phyloP scores from a whole-genome alignment of 2,329 filamentous ascomycete genomes.

The Fusarium sp. region DNA sequence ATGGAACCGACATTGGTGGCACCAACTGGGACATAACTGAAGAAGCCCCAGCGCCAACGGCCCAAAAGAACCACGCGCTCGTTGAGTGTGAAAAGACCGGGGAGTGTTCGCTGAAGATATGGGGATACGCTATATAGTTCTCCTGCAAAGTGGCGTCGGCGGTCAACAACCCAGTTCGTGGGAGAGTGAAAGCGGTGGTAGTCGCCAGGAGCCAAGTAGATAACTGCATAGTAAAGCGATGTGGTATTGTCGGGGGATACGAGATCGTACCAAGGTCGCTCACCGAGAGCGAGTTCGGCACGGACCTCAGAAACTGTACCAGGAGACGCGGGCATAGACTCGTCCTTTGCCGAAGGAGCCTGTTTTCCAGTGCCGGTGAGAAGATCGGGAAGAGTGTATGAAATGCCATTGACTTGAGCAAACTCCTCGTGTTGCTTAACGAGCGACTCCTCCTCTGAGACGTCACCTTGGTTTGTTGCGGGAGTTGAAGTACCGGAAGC shows the following conservation, averaged over 20 bases:
- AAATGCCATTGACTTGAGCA: slow-evolving; percentile 91
- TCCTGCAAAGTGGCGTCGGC: slow-evolving; percentile 94
- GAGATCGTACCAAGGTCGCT: slow-evolving; percentile 75
- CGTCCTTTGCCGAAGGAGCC: slow-evolving; percentile 68
- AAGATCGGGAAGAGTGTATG: slow-evolving; percentile 88
- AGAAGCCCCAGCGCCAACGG: slow-evolving; percentile 97
- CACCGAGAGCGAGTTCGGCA: slow-evolving; percentile 80
- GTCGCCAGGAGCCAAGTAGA: slow-evolving; percentile 96
- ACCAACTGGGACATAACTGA: slow-evolving; percentile 93
- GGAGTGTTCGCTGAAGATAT: slow-evolving; percentile 90
- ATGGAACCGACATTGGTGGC: slow-evolving; percentile 98
- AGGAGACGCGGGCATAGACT: slow-evolving; percentile 69
- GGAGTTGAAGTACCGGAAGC: slow-evolving; percentile 43
- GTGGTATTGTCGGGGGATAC: slow-evolving; percentile 69
- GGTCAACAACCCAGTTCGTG: slow-evolving; percentile 92
- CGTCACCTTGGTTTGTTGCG: slow-evolving; percentile 35
- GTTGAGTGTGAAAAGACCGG: slow-evolving; percentile 94
- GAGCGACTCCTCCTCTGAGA: slow-evolving; percentile 66
- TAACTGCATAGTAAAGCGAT: slow-evolving; percentile 88
- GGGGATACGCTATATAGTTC: slow-evolving; percentile 95
- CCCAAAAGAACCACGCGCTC: slow-evolving; percentile 94
- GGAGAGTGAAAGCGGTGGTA: slow-evolving; percentile 99
- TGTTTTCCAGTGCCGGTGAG: slow-evolving; percentile 73
- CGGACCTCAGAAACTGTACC: slow-evolving; percentile 84
- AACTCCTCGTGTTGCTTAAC: slow-evolving; percentile 90